A percentile compares a stretch with the other conserved stretches of the same genome.
These are phyloP conservation scores for Fusarium pseudocircinatum DNA, from an alignment of 2,329 filamentous ascomycete genomes.

Conservation along the genomic window DNA sequence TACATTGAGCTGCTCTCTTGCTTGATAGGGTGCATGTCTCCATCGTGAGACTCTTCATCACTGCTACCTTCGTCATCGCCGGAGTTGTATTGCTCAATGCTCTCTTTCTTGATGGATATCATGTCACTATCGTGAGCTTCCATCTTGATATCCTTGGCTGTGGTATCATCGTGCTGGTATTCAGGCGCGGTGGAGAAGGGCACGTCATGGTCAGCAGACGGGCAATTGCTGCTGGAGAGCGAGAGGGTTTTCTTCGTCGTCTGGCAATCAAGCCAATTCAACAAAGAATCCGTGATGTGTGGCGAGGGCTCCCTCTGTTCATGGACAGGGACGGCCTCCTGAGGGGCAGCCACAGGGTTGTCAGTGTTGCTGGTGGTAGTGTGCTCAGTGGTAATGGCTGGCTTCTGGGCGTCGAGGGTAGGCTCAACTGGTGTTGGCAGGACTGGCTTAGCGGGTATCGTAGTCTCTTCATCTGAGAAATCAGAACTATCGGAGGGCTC, in stretches of 20 bases:
- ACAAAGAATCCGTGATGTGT: not conserved
- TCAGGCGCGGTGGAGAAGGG: constrained; percentile 11
- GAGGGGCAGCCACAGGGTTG: not conserved
- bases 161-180: not conserved
- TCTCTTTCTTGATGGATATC: constrained; percentile 4
- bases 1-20: not conserved
- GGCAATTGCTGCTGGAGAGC: not conserved
- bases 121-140: constrained; percentile 1
- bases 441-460: not conserved
- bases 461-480: constrained; percentile 9
- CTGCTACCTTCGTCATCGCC: not conserved
- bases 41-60: not conserved
- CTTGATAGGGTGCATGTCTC: not conserved
- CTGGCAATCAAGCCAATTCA: not conserved
- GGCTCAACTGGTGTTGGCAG: not conserved
- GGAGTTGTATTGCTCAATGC: not conserved
- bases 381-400: not conserved
- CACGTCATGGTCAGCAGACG: not conserved
- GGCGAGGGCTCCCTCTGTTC: not conserved
- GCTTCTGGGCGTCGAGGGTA: not conserved
- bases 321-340: not conserved
- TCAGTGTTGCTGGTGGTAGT: not conserved
- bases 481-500: constrained; percentile 20
- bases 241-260: not conserved
- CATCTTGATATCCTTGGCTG: not conserved